Base-by-base conservation (phyloP, 768 basidiomycete species). In the Crucibulum laeve region DNA sequence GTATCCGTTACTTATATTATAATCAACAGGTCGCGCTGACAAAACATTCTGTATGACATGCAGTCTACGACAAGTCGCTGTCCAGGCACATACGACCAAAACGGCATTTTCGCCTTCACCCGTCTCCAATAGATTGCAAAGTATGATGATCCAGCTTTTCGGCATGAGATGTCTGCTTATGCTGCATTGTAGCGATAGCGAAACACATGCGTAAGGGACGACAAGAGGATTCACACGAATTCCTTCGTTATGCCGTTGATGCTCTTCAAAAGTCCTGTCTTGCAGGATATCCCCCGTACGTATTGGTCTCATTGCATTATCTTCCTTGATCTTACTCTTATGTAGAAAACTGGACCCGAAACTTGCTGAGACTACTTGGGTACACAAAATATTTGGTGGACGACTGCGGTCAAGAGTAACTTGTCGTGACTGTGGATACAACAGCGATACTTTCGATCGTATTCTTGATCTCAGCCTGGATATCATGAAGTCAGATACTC, bases 221-320 rank as follows among this genome's bases (percentile, higher is more conserved):
- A 53, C 96, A 99, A 61, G 96, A 99, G 59, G 96, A 99, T 60
- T 84, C 96, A 6, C 96, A 99, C 59, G 96, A 99, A 63, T 98
- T 98, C 58, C 80, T 99, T 38, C 84, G 96, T 24, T 96, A 94
- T 62, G 83, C 85, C 15, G 82, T 97, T 23, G 96, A 99, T 55
- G 87, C 84, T 21, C 64, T 98, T 41, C 96, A 98, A 63, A 87
- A 83, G 55, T 78, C 87, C 5, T 89, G 86, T 58, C 69, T 94
- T 44, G 76, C 77, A 37, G 88, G 84, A 14, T 62, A 78, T 42
- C 71, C 84, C 50, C 74, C 80, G 91, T 91, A 53, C 48, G 88
- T 69, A 34, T 40, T 37, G 36, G 22, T 32, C 46, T 19, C 24
- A 13, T 25, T 24, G 33, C 17, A 5, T 32, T 15, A 32, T 32